These are phyloP conservation scores for Phytopythium montanum DNA, from an alignment of 352 stramenopile genomes.

Conservation along the genomic window DNA sequence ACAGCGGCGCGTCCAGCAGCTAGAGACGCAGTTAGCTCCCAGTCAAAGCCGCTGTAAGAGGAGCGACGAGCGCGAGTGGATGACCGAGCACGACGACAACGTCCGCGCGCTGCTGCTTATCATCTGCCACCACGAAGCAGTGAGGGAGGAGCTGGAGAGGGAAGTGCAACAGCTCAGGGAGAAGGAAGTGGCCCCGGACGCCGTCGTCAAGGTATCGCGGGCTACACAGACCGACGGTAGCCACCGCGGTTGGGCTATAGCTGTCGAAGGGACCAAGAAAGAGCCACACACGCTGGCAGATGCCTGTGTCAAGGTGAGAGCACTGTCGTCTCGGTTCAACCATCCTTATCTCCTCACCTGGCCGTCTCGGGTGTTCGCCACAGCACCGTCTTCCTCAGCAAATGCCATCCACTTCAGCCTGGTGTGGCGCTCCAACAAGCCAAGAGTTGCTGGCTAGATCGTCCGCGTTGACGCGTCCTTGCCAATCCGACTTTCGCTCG, in stretches of 20 bases:
- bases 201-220: conserved; percentile 14
- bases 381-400: conserved; percentile 29
- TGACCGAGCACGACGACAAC: conserved; percentile 36
- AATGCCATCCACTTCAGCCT: neutral
- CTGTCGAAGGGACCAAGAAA: too few relatives aligned
- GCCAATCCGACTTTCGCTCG: conserved; percentile 11
- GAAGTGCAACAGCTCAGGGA: conserved; percentile 18
- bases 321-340: neutral
- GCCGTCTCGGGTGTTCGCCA: neutral
- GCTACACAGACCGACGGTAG: conserved; percentile 24
- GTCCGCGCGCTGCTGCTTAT: conserved; percentile 47
- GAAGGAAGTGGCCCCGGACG: conserved; percentile 1
- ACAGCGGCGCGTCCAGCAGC: conserved; percentile 12
- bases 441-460: neutral
- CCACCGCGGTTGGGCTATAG: too few relatives aligned
- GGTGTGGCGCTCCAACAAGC: too few relatives aligned
- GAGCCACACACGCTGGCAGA: neutral
- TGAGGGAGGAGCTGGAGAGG: conserved; percentile 9
- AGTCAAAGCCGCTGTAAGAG: neutral
- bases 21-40: conserved; percentile 12
- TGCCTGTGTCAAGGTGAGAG: neutral
- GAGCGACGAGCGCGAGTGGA: conserved; percentile 22
- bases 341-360: neutral
- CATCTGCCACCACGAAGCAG: conserved; percentile 37
- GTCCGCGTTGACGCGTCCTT: neutral